Evolutionary conservation across 306 rosid species (phyloP), one percentile per base, ranked within the genome.

Genomic region (Lathyrus tuberosus): DNA sequence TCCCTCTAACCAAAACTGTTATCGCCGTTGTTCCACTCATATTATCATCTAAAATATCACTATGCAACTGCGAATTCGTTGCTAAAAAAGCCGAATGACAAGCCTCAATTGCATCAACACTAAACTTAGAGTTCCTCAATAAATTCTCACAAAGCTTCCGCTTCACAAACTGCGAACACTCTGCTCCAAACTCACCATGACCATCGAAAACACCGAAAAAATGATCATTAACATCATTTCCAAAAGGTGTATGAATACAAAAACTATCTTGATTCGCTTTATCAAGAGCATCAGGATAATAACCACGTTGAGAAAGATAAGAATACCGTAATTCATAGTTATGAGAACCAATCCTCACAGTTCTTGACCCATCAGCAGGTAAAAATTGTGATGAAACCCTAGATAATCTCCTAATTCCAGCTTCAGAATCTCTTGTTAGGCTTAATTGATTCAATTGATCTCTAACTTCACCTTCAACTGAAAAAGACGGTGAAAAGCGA

Each of bases 1-100:
- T 86, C 26, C 97, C 99, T 22, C 97, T 72, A 58, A 91, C 97
- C 71, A 95, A 66, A 42, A 89, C 89, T 0, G 97, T 91, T 72
- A 87, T 86, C 8, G 97, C 96, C 3, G 97, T 95, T 3, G 99
- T 95, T 1, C 99, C 99, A 75, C 99, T 95, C 99, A 95, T 95
- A 65, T 85, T 86, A 52, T 95, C 99, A 69, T 95, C 99, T 82
- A 89, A 78, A 79, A 10, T 44, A 66, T 86, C 99, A 4, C 49
- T 85, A 49, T 89, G 96, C 18, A 95, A 56, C 87, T 87, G 95
- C 22, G 79, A 81, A 76, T 95, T 95, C 28, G 99, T 95, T 0
- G 91, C 70, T 30, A 91, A 37, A 57, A 81, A 87, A 3, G 97
- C 87, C 2, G 79, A 62, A 14, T 89, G 97, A 48, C 96, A 95